Conservation (phyloP, 495 filamentous ascomycete genomes). For the Neurospora sp. region DNA sequence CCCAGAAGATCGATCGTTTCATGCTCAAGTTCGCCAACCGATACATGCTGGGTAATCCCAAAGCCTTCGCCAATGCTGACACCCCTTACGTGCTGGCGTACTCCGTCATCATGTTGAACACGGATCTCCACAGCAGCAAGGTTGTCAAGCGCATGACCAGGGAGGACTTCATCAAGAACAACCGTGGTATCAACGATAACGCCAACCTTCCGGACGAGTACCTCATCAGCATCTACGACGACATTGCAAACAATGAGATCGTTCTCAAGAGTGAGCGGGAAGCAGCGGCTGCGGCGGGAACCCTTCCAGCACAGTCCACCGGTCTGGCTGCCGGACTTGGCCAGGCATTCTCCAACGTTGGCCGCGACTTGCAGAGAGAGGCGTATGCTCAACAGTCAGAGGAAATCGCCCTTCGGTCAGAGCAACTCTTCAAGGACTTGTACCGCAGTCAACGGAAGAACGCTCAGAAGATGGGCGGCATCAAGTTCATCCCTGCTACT, state of each 20-base stretch:
- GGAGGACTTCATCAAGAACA: slow-evolving; percentile 98
- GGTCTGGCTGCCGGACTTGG: slow-evolving; percentile 78
- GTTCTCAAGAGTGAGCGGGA: slow-evolving; percentile 88
- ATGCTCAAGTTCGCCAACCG: slow-evolving; percentile 99
- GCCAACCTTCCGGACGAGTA: slow-evolving; percentile 91
- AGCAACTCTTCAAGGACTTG: slow-evolving; percentile 82
- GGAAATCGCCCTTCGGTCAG: slow-evolving; percentile 58
- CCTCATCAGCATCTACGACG: slow-evolving; percentile 77
- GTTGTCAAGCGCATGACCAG: slow-evolving; percentile 83
- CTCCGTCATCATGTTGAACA: slow-evolving; percentile 94
- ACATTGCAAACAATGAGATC: slow-evolving; percentile 86
- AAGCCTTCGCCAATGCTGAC: slow-evolving; percentile 96
- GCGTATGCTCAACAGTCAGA: slow-evolving; percentile 90
- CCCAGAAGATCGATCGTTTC: slow-evolving; percentile 98
- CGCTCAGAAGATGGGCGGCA: slow-evolving; percentile 48
- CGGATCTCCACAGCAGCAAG: slow-evolving; percentile 85
- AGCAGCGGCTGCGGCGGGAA: slow-evolving; percentile 63
- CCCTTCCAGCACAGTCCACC: slow-evolving; percentile 45
- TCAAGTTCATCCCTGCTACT: slow-evolving; percentile 81
- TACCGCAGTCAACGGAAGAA: slow-evolving; percentile 76
- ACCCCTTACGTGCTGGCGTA: slow-evolving; percentile 95
- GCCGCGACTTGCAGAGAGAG: slow-evolving; percentile 84
- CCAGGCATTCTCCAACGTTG: slow-evolving; percentile 80
- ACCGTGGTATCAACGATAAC: slow-evolving; percentile 95
- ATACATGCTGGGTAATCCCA: slow-evolving; percentile 88